phyloP scores from a whole-genome alignment of 169 alveolate species.

The Eimeria maxima region DNA sequence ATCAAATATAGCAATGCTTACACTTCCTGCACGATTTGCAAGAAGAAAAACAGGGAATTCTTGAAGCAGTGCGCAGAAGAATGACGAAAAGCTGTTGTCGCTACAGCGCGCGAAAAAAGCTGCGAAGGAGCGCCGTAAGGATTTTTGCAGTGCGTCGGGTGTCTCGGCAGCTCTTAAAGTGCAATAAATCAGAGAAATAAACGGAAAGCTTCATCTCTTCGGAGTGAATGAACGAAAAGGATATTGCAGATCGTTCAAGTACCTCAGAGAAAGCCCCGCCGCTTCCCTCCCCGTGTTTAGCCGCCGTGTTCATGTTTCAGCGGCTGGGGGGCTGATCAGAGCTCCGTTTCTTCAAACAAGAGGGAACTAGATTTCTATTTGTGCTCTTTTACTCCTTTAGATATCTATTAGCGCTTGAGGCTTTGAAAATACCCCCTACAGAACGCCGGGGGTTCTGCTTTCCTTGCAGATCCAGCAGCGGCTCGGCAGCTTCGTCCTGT shows the following conservation, averaged over 20 bases:
- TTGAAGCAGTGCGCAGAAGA: background rate
- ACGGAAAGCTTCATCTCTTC: background rate
- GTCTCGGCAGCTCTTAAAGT: background rate
- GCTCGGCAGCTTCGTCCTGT: background rate
- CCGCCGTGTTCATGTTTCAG: background rate
- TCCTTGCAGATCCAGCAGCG: background rate
- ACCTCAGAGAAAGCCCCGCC: slow-evolving; percentile 1
- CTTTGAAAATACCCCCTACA: background rate
- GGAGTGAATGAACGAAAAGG: background rate
- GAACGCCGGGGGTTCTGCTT: background rate
- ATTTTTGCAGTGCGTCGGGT: background rate
- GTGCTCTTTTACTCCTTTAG: background rate
- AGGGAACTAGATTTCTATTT: background rate
- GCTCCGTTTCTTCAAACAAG: background rate
- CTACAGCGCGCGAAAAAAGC: background rate
- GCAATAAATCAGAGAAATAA: background rate
- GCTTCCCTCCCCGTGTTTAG: background rate
- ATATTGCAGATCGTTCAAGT: background rate
- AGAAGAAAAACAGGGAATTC: background rate
- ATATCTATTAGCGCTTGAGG: background rate
- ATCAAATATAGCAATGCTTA: too few relatives aligned
- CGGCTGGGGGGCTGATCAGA: background rate
- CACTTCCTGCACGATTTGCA: background rate
- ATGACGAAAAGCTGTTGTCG: background rate
- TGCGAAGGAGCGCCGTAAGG: background rate